phyloP scores from a whole-genome alignment of 306 rosid species.

The Hippophae gyantsensis region DNA sequence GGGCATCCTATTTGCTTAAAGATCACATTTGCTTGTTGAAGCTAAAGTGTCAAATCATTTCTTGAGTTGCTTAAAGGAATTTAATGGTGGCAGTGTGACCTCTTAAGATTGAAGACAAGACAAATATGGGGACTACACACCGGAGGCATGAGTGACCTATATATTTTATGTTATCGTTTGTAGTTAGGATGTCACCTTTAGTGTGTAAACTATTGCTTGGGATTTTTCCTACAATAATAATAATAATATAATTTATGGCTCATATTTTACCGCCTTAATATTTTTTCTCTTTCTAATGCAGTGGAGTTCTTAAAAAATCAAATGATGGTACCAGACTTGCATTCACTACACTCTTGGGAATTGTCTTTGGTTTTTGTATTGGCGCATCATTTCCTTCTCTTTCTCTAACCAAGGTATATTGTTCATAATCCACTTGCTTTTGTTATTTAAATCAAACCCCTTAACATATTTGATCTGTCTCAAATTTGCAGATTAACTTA shows the following conservation, averaged over 20 bases:
- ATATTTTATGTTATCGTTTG: neutral
- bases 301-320: slow-evolving; percentile 45
- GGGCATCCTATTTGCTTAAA: slow-evolving; percentile 1
- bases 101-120: slow-evolving; percentile 23
- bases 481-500: slow-evolving; percentile 63
- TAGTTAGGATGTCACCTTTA: neutral
- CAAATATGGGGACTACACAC: slow-evolving; percentile 31
- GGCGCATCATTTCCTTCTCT: slow-evolving; percentile 63
- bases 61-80: slow-evolving; percentile 20
- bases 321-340: slow-evolving; percentile 55
- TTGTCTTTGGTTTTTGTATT: slow-evolving; percentile 62
- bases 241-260: slow-evolving; percentile 1
- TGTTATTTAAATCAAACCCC: slow-evolving; percentile 1
- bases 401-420: slow-evolving; percentile 55
- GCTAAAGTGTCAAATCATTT: slow-evolving; percentile 29
- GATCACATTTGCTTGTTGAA: slow-evolving; percentile 6
- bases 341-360: slow-evolving; percentile 50
- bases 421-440: slow-evolving; percentile 2
- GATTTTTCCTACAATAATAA: neutral
- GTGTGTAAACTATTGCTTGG: neutral
- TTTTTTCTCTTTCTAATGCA: slow-evolving; percentile 20
- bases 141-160: slow-evolving; percentile 34
- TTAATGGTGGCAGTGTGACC: slow-evolving; percentile 20
- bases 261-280: neutral
- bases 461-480: slow-evolving; percentile 21